A percentile compares a stretch with the other conserved stretches of the same genome.
Evolutionary conservation across 2,329 filamentous ascomycete species (phyloP).

Genomic region (Aschersonia sp.): DNA sequence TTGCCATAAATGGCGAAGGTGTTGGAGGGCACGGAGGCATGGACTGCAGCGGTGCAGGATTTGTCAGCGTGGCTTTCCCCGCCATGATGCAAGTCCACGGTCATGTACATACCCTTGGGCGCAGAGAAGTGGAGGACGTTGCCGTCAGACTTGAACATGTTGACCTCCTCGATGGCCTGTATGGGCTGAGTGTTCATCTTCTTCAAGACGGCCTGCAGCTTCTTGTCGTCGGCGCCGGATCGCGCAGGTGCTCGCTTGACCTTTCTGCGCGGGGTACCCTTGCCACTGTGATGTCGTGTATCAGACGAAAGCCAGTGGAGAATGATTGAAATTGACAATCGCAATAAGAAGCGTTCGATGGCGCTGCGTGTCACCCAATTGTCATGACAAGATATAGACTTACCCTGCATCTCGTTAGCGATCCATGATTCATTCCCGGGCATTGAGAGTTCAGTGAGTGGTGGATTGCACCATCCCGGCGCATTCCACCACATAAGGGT

Average conservation of each 20-base stretch:
- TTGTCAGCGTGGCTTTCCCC: neutral
- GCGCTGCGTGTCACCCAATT: too few species aligned
- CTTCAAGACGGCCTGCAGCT: constrained; percentile 93
- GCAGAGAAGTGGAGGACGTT: constrained; percentile 99
- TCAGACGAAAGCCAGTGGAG: too few species aligned
- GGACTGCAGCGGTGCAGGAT: constrained; percentile 42
- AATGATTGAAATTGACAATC: too few species aligned
- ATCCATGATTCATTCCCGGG: neutral
- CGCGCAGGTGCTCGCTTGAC: constrained; percentile 95
- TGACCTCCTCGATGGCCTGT: constrained; percentile 98
- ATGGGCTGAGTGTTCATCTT: constrained; percentile 99
- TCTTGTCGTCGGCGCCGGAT: constrained; percentile 96
- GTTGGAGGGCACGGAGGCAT: constrained; percentile 94
- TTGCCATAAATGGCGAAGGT: constrained; percentile 99
- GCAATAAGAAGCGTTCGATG: too few species aligned
- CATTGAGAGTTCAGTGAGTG: neutral
- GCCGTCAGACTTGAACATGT: constrained; percentile 99
- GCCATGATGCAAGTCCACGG: neutral
- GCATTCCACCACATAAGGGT: too few species aligned
- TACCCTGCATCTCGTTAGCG: constrained; percentile 17
- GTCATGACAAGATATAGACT: constrained; percentile 7
- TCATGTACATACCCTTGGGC: constrained; percentile 67
- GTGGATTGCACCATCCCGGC: too few species aligned
- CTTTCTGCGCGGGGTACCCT: constrained; percentile 95
- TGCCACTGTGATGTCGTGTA: constrained; percentile 46